Evolutionary conservation across 306 rosid species (phyloP).

Genomic region (Vigna nakashimae): DNA sequence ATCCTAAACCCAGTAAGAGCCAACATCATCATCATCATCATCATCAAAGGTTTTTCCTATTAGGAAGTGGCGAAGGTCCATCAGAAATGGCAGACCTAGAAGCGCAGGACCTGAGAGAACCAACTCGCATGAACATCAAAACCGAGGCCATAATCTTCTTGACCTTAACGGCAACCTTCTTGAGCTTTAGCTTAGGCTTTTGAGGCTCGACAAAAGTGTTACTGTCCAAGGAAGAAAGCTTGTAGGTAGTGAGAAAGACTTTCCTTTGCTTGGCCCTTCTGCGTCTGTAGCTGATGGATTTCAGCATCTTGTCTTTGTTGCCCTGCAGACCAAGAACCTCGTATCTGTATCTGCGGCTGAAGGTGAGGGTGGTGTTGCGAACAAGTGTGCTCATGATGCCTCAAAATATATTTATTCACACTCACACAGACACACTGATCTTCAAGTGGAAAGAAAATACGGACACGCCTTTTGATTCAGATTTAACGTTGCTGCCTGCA

Average conservation of each 20-base stretch:
- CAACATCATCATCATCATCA: background rate
- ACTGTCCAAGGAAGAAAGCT: conserved; percentile 47
- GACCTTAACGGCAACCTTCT: conserved; percentile 57
- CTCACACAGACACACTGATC: too few relatives aligned
- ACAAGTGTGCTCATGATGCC: conserved; percentile 55
- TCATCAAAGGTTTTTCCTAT: conserved; percentile 26
- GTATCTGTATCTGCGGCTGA: conserved; percentile 57
- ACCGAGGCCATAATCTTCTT: conserved; percentile 54
- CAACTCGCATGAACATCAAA: conserved; percentile 48
- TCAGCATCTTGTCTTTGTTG: conserved; percentile 22
- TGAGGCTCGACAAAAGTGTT: conserved; percentile 7
- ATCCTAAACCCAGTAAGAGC: background rate
- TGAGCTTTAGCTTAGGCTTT: conserved; percentile 45
- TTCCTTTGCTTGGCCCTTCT: conserved; percentile 65
- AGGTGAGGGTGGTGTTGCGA: conserved; percentile 54
- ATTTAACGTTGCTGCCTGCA: background rate
- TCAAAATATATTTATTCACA: background rate
- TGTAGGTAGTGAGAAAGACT: conserved; percentile 66
- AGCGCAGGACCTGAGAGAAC: conserved; percentile 51
- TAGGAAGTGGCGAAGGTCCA: conserved; percentile 46
- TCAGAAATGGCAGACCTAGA: conserved; percentile 47
- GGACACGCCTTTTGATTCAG: background rate
- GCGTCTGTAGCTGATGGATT: conserved; percentile 57
- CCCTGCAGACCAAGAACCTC: conserved; percentile 50
- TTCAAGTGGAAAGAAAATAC: background rate